Evolutionary conservation across 2,329 filamentous ascomycete genomes (phyloP).

Genomic region (Fonsecaea pedrosoi): DNA sequence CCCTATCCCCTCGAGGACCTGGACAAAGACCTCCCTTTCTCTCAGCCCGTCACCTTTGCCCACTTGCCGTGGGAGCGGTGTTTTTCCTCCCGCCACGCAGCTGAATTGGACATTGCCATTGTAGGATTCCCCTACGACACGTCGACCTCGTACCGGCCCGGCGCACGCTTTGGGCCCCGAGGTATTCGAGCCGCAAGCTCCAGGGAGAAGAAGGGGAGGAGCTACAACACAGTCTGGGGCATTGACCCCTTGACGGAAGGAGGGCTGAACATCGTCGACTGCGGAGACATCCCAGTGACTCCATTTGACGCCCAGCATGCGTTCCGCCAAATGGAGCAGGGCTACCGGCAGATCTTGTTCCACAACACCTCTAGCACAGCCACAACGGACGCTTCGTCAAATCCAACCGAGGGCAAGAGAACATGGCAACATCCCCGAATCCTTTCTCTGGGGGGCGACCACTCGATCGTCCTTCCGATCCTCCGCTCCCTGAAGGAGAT

Average conservation of each 20-base stretch:
- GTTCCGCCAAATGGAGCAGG: conserved; percentile 83
- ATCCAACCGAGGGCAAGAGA: conserved; percentile 60
- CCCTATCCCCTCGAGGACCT: conserved; percentile 41
- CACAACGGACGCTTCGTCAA: conserved; percentile 38
- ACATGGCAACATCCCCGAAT: conserved; percentile 72
- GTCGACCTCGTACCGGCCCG: conserved; percentile 44
- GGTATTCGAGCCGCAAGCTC: conserved; percentile 44
- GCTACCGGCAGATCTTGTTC: conserved; percentile 76
- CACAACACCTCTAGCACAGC: conserved; percentile 62
- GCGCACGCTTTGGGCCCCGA: conserved; percentile 45
- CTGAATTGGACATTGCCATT: conserved; percentile 44
- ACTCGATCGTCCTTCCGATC: conserved; percentile 55
- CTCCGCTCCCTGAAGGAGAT: conserved; percentile 66
- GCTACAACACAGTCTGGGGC: conserved; percentile 43
- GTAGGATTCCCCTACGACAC: conserved; percentile 48
- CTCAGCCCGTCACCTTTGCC: conserved; percentile 43
- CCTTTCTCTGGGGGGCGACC: conserved; percentile 70
- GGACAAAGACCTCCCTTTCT: conserved; percentile 44
- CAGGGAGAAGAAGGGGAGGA: conserved; percentile 43
- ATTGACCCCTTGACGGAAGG: conserved; percentile 41
- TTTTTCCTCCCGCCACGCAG: conserved; percentile 37
- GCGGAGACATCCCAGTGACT: conserved; percentile 82
- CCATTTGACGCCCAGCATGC: conserved; percentile 86
- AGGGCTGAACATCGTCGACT: conserved; percentile 71
- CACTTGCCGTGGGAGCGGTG: conserved; percentile 43